Evolutionary conservation across 148 eudicot genomes (phyloP), one percentile per base, ranked within the genome.

Genomic region (Diospyros kaki): DNA sequence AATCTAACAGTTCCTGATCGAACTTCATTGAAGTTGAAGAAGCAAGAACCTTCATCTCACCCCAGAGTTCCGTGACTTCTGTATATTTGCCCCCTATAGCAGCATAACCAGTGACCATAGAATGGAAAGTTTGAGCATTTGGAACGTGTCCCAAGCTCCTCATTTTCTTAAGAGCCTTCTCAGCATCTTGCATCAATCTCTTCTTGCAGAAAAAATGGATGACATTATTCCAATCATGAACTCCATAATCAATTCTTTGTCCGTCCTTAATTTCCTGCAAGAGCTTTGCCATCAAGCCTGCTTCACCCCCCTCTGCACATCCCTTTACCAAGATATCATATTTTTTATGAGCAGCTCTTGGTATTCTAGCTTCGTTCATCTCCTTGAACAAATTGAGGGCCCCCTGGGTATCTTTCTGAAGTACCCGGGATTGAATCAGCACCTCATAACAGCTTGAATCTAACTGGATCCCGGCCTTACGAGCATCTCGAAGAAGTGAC

Each of bases 91-190:
- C 92, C 46, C 98, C 98, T 58, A 92, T 76, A 71, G 98, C 97
- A 74, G 97, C 97, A 75, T 92, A 94, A 18, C 94, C 98, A 6
- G 97, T 90, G 28, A 94, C 98, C 87, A 94, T 71, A 65, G 97
- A 92, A 63, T 94, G 98, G 60, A 87, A 94, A 60, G 98, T 94
- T 82, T 94, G 96, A 13, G 97, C 93, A 84, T 94, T 94, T 41
- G 98, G 98, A 53, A 84, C 73, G 72, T 85, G 89, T 51, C 96
- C 98, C 79, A 92, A 87, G 81, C 86, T 89, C 77, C 87, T 85
- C 97, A 92, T 94, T 81, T 90, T 94, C 83, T 90, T 90, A 55
- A 94, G 85, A 75, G 98, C 98, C 81, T 94, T 94, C 77, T 92
- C 98, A 53, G 98, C 98, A 73, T 94, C 98, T 75, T 90, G 91